Percentiles rank a stretch among this genome's conserved stretches.
These are phyloP conservation scores for Talaromyces sp. DNA, from an alignment of 2,329 filamentous ascomycete species.

Conservation along the genomic window DNA sequence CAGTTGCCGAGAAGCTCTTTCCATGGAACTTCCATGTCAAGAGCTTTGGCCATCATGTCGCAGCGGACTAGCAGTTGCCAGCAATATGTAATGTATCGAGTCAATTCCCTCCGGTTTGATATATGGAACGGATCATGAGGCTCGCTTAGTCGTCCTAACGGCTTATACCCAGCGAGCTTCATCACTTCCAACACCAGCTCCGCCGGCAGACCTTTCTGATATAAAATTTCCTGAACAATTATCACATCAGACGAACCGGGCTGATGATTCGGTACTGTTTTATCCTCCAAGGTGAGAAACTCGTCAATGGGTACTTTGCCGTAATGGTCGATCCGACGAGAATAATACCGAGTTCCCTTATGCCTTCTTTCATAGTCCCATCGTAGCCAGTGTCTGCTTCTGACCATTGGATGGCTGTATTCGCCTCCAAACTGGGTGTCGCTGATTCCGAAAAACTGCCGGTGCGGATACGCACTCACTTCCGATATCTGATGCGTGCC, in stretches of 20 bases:
- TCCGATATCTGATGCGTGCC: neutral
- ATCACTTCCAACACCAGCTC: slow-evolving; percentile 2
- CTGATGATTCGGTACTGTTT: neutral
- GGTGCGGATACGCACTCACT: neutral
- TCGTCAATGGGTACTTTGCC: neutral
- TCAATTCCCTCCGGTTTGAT: slow-evolving; percentile 17
- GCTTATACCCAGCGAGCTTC: neutral
- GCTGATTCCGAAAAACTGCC: slow-evolving; percentile 1
- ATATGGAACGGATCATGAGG: slow-evolving; percentile 12
- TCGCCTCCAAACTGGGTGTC: neutral
- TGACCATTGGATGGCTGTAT: neutral
- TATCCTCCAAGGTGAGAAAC: neutral
- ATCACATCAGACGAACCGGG: neutral
- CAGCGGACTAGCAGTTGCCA: slow-evolving; percentile 21
- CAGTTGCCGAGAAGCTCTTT: neutral
- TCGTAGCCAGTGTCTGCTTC: neutral
- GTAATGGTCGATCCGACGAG: neutral
- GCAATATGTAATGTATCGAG: slow-evolving; percentile 21
- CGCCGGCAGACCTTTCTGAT: neutral
- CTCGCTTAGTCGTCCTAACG: neutral
- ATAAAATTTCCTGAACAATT: neutral
- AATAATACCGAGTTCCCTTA: neutral
- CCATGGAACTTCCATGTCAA: slow-evolving; percentile 15
- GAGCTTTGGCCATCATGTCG: slow-evolving; percentile 18
- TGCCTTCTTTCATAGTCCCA: neutral